Conservation (phyloP, 495 filamentous ascomycete genomes). For the Lophiostoma macrostomum region DNA sequence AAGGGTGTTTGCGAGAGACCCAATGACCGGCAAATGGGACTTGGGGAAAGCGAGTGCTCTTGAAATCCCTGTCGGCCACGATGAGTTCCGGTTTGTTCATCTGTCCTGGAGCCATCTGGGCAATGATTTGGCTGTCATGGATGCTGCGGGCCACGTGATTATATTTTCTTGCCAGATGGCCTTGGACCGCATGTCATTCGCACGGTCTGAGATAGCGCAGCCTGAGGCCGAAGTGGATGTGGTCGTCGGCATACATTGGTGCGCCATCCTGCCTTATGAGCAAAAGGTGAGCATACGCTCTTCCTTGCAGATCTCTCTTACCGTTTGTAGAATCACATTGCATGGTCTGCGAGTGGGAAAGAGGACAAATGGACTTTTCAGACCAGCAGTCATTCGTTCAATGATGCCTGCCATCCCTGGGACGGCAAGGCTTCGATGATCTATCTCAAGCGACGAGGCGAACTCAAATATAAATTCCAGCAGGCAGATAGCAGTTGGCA, state of each 20-base stretch:
- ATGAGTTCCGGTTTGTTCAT: slow-evolving; percentile 62
- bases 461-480: slow-evolving; percentile 69
- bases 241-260: slow-evolving; percentile 82
- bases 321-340: slow-evolving; percentile 30
- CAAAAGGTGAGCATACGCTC: slow-evolving; percentile 47
- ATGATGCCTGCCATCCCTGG: slow-evolving; percentile 65
- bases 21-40: slow-evolving; percentile 71
- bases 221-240: slow-evolving; percentile 66
- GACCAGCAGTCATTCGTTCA: slow-evolving; percentile 47
- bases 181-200: slow-evolving; percentile 61
- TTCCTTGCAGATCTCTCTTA: slow-evolving; percentile 26
- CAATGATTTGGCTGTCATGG: slow-evolving; percentile 72
- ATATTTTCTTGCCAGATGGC: slow-evolving; percentile 61
- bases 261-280: slow-evolving; percentile 43
- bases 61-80: slow-evolving; percentile 46
- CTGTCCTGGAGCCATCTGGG: slow-evolving; percentile 74
- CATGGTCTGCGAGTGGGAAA: slow-evolving; percentile 25
- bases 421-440: slow-evolving; percentile 65
- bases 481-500: slow-evolving; percentile 63
- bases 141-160: slow-evolving; percentile 68
- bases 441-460: slow-evolving; percentile 65
- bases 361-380: slow-evolving; percentile 50
- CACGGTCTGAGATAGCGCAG: slow-evolving; percentile 56
- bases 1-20: slow-evolving; percentile 66
- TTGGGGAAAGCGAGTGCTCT: slow-evolving; percentile 61